Conservation (phyloP, 2,329 filamentous ascomycete species). For the Cladosporium velox region DNA sequence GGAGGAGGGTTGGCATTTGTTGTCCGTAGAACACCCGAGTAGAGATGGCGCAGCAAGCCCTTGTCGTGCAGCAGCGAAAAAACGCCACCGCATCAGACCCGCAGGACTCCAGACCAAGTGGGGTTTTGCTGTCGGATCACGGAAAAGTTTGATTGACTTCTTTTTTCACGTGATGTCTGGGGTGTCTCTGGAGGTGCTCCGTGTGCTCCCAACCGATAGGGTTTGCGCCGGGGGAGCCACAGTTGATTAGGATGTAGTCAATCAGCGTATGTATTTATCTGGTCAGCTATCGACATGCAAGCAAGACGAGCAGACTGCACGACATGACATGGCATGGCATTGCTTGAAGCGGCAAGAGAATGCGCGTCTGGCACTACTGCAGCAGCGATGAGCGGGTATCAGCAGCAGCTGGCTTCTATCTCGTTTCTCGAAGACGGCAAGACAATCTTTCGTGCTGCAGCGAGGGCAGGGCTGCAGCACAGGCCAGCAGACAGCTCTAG, state of each 20-base stretch:
- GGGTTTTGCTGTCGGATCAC: neutral
- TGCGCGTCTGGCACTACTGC: slow-evolving; percentile 9
- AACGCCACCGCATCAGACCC: slow-evolving; percentile 12
- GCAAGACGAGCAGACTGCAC: neutral
- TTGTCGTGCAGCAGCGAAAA: neutral
- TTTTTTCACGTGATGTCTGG: neutral
- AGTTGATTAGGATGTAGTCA: neutral
- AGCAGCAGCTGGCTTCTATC: neutral
- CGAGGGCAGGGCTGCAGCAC: neutral
- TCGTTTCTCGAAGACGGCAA: slow-evolving; percentile 11
- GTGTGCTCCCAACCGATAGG: slow-evolving; percentile 1
- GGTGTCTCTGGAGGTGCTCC: neutral
- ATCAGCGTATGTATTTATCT: neutral
- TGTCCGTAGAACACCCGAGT: neutral
- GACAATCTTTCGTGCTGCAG: neutral
- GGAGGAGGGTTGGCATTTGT: neutral
- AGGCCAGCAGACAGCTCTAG: neutral
- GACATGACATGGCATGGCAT: neutral
- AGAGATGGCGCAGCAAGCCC: neutral
- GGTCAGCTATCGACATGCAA: neutral
- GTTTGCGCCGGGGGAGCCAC: neutral
- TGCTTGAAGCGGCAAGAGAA: neutral
- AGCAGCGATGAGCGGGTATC: slow-evolving; percentile 3
- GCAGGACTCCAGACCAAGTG: neutral
- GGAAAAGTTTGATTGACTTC: slow-evolving; percentile 2